Base-by-base conservation (phyloP, 2,329 filamentous ascomycete genomes). In the Ampelomyces quisqualis region DNA sequence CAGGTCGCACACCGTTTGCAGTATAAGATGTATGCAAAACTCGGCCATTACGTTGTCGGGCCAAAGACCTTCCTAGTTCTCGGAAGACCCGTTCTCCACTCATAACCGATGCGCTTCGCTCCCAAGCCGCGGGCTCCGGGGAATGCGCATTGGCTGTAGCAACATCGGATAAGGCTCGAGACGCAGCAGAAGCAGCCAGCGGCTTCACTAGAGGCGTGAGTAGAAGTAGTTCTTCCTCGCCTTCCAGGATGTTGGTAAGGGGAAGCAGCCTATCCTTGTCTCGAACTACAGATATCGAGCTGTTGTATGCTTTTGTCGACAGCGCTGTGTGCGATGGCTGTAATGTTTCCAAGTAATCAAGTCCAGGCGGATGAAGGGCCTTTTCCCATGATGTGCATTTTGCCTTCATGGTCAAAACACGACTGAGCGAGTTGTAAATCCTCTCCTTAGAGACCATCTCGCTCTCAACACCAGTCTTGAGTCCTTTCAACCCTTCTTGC, bases 21-120 rank as follows among this genome's bases (percentile, higher is more conserved):
- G 91, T 96, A 62, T 97, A 97, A 9, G 90, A 96, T 1, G 91
- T 95, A 66, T 97, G 90, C 11, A 96, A 73, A 5, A 96, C 81
- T 58, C 93, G 88, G 14, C 90, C 89, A 54, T 87, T 89, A 15
- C 90, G 78, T 51, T 90, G 86, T 37, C 91, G 79, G 8, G 91
- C 90, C n/a, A 97, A 73, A 5, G 88, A 88, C 55, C 88, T 81
- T 1, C 91, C 91, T 17, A 97, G 77, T 62, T 95, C 90, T 55
- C 89, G 79, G 58, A 97, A 97, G 0, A 97, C 90, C 20, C 87
- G 84, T 69, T 97, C 91, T 19, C 91, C 91, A 53, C 87, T 95
- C 84, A 95, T 89, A 14, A 95, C 74, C 7, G 79, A 80, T 5
- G 78, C 74, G 49, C 75, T 79, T 28, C 77, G 71, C 50, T 82